These are phyloP conservation scores for Cordyceps fumosorosea DNA, from an alignment of 2,329 filamentous ascomycete species.

Conservation along the genomic window DNA sequence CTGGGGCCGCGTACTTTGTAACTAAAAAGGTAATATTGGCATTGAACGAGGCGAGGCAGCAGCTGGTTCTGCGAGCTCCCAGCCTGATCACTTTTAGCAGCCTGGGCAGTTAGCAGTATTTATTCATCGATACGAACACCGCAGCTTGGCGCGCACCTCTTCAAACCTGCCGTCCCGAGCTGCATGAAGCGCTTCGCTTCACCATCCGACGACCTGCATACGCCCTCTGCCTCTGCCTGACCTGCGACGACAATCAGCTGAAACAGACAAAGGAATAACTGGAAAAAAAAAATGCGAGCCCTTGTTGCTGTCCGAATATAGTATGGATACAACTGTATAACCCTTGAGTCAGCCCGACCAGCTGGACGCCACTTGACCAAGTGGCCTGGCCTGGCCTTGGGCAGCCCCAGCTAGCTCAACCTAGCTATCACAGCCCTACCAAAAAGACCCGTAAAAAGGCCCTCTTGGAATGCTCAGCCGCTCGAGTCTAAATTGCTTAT, in stretches of 20 bases:
- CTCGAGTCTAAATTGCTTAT: constrained; percentile 1
- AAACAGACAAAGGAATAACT: not conserved
- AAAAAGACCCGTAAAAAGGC: not conserved
- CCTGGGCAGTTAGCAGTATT: no score
- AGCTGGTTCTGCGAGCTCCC: no score
- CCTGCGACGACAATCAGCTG: not conserved
- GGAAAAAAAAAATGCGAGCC: not conserved
- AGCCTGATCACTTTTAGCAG: no score
- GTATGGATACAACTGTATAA: not conserved
- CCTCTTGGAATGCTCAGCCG: constrained; percentile 1
- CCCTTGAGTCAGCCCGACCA: constrained; percentile 2
- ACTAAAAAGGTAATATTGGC: no score
- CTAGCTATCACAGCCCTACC: constrained; percentile 4
- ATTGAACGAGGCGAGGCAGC: no score
- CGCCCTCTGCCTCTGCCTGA: not conserved
- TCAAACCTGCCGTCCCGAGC: no score
- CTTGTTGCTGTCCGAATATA: no score
- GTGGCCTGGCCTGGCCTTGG: not conserved
- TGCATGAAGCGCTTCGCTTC: not conserved
- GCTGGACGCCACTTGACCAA: not conserved
- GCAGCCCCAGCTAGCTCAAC: not conserved
- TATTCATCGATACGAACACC: no score
- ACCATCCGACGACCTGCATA: not conserved
- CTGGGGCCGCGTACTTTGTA: no score
- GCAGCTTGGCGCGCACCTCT: no score